Evolutionary conservation across 352 stramenopile genomes (phyloP).

Genomic region (Phytophthora constricta): DNA sequence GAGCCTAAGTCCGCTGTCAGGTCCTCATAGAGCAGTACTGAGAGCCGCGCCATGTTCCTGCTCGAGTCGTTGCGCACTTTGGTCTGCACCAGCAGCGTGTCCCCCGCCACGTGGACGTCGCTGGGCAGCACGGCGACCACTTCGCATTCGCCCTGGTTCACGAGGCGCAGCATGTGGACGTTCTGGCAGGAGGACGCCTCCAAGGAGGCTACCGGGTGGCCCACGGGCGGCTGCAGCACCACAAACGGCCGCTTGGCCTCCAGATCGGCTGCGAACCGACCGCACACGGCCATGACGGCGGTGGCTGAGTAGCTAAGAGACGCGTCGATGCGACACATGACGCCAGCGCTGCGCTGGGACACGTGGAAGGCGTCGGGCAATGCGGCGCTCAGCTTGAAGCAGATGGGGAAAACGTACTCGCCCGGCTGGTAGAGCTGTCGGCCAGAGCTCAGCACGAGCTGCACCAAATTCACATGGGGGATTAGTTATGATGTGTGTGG

Average conservation of each 20-base stretch:
- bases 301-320: slow-evolving; percentile 77
- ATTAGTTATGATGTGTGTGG: too few relatives aligned
- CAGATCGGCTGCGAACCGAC: slow-evolving; percentile 71
- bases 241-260: slow-evolving; percentile 45
- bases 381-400: slow-evolving; percentile 52
- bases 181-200: slow-evolving; percentile 25
- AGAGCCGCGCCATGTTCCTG: slow-evolving; percentile 39
- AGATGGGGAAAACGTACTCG: slow-evolving; percentile 79
- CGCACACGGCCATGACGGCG: slow-evolving; percentile 66
- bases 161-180: slow-evolving; percentile 34
- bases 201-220: slow-evolving; percentile 29
- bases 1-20: slow-evolving; percentile 30
- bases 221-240: slow-evolving; percentile 30
- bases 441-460: slow-evolving; percentile 49
- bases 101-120: slow-evolving; percentile 35
- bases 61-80: slow-evolving; percentile 37
- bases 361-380: slow-evolving; percentile 58
- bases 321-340: slow-evolving; percentile 54
- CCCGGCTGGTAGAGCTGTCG: slow-evolving; percentile 61
- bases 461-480: too few relatives aligned
- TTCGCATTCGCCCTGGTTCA: slow-evolving; percentile 42
- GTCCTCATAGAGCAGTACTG: slow-evolving; percentile 42
- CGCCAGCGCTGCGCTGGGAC: slow-evolving; percentile 21
- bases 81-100: slow-evolving; percentile 35
- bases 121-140: slow-evolving; percentile 34